phyloP scores from a whole-genome alignment of 1,284 basidiomycete genomes.

The Paramarasmius palmivorus region DNA sequence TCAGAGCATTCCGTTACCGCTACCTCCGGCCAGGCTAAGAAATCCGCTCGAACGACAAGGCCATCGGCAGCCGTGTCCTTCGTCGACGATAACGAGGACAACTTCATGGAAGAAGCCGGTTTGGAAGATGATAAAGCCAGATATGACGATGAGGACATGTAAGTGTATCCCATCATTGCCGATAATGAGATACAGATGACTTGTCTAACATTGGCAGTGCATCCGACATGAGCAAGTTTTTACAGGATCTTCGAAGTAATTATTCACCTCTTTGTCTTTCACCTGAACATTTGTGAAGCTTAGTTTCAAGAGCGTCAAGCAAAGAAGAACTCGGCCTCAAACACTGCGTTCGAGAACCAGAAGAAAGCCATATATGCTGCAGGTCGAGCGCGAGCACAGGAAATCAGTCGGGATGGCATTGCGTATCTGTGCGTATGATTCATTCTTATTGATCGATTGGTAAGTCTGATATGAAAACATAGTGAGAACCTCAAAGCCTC shows the following conservation, averaged over 20 bases:
- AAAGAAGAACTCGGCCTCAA: conserved; percentile 23
- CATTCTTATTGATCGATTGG: too few relatives aligned
- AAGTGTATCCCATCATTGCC: conserved; percentile 4
- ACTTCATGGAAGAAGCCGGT: conserved; percentile 10
- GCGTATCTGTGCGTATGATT: conserved; percentile 18
- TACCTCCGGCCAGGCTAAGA: conserved; percentile 8
- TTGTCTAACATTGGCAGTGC: neutral
- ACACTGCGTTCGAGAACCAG: conserved; percentile 26
- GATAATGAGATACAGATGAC: neutral
- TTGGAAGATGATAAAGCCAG: conserved; percentile 5
- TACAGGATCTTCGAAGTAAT: conserved; percentile 24
- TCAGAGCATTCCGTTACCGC: neutral
- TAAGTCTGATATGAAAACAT: neutral
- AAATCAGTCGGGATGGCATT: conserved; percentile 21
- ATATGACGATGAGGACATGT: conserved; percentile 11
- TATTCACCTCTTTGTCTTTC: neutral
- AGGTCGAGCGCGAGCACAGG: conserved; percentile 23
- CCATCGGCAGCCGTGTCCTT: conserved; percentile 14
- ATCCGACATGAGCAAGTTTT: conserved; percentile 17
- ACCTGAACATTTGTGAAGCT: neutral
- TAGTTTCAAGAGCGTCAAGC: conserved; percentile 24
- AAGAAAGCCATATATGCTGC: conserved; percentile 26
- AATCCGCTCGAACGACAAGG: conserved; percentile 15
- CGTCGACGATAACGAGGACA: conserved; percentile 18
- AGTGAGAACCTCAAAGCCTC: conserved; percentile 21